Evolutionary conservation across 768 basidiomycete genomes (phyloP).

Genomic region (Strobilomyces dryophilus): DNA sequence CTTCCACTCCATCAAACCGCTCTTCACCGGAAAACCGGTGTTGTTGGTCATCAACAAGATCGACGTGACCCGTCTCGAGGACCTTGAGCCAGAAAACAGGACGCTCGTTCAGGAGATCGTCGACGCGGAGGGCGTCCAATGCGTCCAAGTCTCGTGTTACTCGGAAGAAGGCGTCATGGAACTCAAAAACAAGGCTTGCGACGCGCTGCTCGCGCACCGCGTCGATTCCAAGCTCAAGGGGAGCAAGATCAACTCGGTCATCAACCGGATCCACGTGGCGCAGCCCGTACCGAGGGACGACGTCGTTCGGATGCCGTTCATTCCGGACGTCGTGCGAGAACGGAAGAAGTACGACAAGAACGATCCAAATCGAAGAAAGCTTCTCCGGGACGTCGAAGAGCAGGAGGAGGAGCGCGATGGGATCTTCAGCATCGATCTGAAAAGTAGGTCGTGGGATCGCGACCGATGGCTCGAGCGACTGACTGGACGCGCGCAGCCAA

Average conservation of each 20-base stretch:
- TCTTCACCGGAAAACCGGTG: constrained; percentile 91
- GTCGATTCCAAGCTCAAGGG: constrained; percentile 95
- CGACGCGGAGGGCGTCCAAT: constrained; percentile 52
- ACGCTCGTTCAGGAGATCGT: constrained; percentile 87
- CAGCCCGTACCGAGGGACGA: constrained; percentile 89
- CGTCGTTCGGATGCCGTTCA: constrained; percentile 80
- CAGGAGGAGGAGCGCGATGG: constrained; percentile 88
- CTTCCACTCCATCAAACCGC: constrained; percentile 98
- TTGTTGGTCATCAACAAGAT: constrained; percentile 98
- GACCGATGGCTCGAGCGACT: constrained; percentile 1
- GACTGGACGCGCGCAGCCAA: constrained; percentile 57
- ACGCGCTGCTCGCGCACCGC: constrained; percentile 89
- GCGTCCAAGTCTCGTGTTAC: constrained; percentile 87
- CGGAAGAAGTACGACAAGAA: constrained; percentile 82
- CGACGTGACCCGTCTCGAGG: constrained; percentile 85
- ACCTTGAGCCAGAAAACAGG: constrained; percentile 71
- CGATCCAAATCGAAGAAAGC: constrained; percentile 69
- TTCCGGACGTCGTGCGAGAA: constrained; percentile 78
- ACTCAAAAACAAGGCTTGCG: constrained; percentile 93
- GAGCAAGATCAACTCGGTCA: constrained; percentile 84
- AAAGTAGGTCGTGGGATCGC: constrained; percentile 49
- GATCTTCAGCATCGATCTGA: constrained; percentile 86
- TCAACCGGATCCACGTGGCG: constrained; percentile 95
- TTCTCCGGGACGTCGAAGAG: constrained; percentile 79
- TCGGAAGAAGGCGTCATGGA: constrained; percentile 98